phyloP scores from a whole-genome alignment of 129 eudicot species.

The Artemisia annua region DNA sequence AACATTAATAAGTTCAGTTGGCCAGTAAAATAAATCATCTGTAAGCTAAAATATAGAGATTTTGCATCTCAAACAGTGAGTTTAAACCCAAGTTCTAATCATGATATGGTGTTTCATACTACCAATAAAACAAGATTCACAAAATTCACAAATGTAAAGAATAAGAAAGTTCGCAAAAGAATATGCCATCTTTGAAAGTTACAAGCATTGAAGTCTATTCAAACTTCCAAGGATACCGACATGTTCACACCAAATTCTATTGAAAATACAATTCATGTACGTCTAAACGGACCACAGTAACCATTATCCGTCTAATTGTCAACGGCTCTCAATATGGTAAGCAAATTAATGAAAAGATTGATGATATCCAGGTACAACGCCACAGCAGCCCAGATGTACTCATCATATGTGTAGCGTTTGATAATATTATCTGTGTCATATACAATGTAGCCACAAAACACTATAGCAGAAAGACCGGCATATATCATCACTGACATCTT shows the following conservation, averaged over 20 bases:
- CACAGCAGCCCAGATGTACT: conserved; percentile 90
- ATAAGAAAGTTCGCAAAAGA: conserved; percentile 6
- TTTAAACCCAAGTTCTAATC: no score
- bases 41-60: no score
- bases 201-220: conserved; percentile 3
- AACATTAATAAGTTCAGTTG: no score
- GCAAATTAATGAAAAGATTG: conserved; percentile 64
- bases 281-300: not conserved
- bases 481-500: conserved; percentile 67
- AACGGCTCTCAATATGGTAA: conserved; percentile 54
- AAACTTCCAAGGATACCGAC: not conserved
- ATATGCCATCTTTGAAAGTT: conserved; percentile 3
- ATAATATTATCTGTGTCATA: conserved; percentile 84
- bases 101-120: no score
- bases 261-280: not conserved
- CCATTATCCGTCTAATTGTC: conserved; percentile 36
- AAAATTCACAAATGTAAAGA: not conserved
- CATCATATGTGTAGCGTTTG: conserved; percentile 70
- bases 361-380: conserved; percentile 67
- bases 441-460: conserved; percentile 79
- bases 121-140: not conserved
- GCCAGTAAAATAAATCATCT: no score
- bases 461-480: conserved; percentile 64
- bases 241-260: conserved; percentile 2
- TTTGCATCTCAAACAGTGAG: no score